Evolutionary conservation across 2,329 filamentous ascomycete genomes (phyloP), one percentile per base, ranked within the genome.

Genomic region (Botrytis sinoallii): DNA sequence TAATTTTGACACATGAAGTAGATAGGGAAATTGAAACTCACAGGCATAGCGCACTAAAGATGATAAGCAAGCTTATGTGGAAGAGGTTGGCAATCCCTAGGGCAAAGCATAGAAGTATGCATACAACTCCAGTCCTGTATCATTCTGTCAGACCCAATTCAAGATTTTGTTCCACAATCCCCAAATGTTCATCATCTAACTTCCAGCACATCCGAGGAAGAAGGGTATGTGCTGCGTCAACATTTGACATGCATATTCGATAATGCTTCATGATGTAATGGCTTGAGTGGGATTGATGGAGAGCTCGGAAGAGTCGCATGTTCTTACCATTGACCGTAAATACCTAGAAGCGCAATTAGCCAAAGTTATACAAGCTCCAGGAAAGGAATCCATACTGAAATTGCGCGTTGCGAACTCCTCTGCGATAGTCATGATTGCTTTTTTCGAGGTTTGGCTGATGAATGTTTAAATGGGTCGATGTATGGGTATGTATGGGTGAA

Each of bases 251-350:
- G 66, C 48, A 73, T 38, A 40, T 44, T 70, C n/a, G 29, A 69
- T 38, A 29, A 29, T 52, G 64, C 71, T 69, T 40, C 52, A 59
- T 68, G 66, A 68, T 42, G 38, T 59, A 72, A 72, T 67, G 59
- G 61, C 48, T 57, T n/a, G 44, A 35, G 44, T 61, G 38, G 14
- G 40, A 60, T 60, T 18, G 35, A 38, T 69, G 40, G 72, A 70
- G 66, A 71, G 65, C 59, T 63, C 46, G 66, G 71, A 63, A 64
- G 35, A 57, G 66, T 73, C 55, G 66, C 38, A 63, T 75, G 38
- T 75, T 81, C 89, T 87, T 86, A 92, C 90, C 90, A 92, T 91
- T 92, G 90, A 83, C 89, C 90, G 80, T 92, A 92, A 83, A 92
- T 92, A 84, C 90, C 90, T 92, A 78, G 46, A 44, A 68, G 35